Base-by-base conservation (phyloP, 768 basidiomycete species). In the Nevesoporus exiguus region DNA sequence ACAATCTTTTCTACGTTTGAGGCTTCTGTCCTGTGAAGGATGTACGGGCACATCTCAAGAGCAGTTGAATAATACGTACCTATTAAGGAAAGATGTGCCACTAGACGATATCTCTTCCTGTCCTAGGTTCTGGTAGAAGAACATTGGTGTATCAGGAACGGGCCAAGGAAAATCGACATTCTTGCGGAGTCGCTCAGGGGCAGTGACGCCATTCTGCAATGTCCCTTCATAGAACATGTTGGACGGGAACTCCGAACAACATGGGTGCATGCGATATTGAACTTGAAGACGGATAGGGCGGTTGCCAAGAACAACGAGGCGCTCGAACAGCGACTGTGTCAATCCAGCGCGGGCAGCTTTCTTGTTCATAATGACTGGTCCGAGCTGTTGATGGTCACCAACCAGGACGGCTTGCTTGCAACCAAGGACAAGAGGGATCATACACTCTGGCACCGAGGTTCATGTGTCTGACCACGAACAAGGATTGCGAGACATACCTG, bases 151-250 rank as follows among this genome's bases (percentile, higher is more conserved):
- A 64, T 96, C 93, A 15, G 90, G 88, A 37, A 90, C 84, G 7
- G 97, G 97, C 97, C 97, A 98, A 0, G 97, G 97, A 74, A 98
- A 99, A 70, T 98, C 97, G 39, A 98, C 95, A 61, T 98, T 96
- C 80, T 96, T 98, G 74, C 95, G 81, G 58, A 99, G 76, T 37
- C 97, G 84, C 70, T 99, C 97, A 5, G 97, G 97, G 15, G 97
- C 97, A 11, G 97, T 99, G 50, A 99, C 97, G 69, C 97, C 97
- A 68, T 99, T 99, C 74, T 99, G 97, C 25, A 99, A 73, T 0
- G 96, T 96, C 22, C 97, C 97, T 69, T 99, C 97, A 71, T 99
- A 99, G 77, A 99, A 98, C 97, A 99, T 99, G 73, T 99, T 99
- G 55, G 93, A 96, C 3, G 97, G 96, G 77, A 99, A 99, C 73